Evolutionary conservation across 192 early-diverging fungal species (phyloP).

Genomic region (Mortierella alpina): DNA sequence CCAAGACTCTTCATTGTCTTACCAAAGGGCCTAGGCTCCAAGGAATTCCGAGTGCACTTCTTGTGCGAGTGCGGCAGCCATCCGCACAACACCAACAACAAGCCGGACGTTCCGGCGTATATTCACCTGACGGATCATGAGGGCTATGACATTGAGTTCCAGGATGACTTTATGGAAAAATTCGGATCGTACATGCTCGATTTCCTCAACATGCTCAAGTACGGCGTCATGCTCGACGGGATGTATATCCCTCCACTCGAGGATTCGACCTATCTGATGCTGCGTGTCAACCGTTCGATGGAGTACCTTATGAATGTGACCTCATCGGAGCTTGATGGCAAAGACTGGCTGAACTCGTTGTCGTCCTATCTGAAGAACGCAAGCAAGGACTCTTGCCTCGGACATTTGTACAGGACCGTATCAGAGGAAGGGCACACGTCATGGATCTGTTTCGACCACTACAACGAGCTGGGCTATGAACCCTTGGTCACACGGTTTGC

Average conservation of each 20-base stretch:
- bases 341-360: neutral
- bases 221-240: conserved; percentile 17
- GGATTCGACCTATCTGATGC: neutral
- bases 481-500: neutral
- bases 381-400: neutral
- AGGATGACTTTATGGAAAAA: conserved; percentile 1
- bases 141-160: conserved; percentile 18
- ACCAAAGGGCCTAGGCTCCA: neutral
- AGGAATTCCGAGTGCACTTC: conserved; percentile 21
- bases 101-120: conserved; percentile 1
- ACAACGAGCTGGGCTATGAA: neutral
- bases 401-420: conserved; percentile 5
- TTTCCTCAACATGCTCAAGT: conserved; percentile 27
- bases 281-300: conserved; percentile 14
- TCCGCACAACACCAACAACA: conserved; percentile 2
- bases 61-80: conserved; percentile 23
- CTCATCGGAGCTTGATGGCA: neutral
- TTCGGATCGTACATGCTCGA: conserved; percentile 21
- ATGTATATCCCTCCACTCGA: conserved; percentile 3
- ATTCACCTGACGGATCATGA: conserved; percentile 14
- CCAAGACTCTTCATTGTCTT: conserved; percentile 22
- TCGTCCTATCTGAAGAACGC: neutral
- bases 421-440: conserved; percentile 9
- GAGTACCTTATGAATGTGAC: conserved; percentile 15
- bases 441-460: conserved; percentile 19